These are phyloP conservation scores for Wickerhamiella dianesei DNA, from an alignment of 805 yeast species.

Conservation along the genomic window DNA sequence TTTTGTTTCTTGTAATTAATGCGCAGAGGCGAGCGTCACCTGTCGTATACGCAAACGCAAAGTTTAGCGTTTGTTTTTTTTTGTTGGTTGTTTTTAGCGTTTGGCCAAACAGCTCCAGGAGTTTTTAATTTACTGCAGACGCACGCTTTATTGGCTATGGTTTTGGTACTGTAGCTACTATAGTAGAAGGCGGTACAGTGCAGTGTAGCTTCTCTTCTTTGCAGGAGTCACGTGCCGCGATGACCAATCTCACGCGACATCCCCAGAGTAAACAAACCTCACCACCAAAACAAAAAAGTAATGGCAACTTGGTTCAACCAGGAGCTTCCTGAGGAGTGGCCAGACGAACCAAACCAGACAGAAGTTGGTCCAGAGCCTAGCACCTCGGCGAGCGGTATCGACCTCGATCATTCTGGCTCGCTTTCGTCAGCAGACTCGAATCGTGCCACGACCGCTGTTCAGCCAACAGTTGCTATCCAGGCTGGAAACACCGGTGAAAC, in stretches of 20 bases:
- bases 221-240: no score
- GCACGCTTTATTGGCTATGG: no score
- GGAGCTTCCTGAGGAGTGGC: constrained; percentile 17
- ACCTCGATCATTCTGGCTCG: not conserved
- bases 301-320: constrained; percentile 16
- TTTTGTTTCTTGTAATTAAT: not conserved
- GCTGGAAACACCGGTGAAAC: not conserved
- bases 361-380: not conserved
- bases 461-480: constrained; percentile 16
- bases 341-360: constrained; percentile 2
- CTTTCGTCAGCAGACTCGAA: constrained; percentile 10
- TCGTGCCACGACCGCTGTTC: constrained; percentile 4
- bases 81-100: no score
- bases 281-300: not conserved
- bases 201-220: no score
- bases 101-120: no score
- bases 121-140: no score
- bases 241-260: no score
- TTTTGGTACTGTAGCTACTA: no score
- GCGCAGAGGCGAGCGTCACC: not conserved
- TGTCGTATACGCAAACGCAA: no score
- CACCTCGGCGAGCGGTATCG: not conserved
- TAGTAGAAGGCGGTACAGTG: no score
- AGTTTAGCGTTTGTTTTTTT: no score
- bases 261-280: not conserved